These are phyloP conservation scores for Pseudogymnoascus sp. DNA, from an alignment of 2,329 filamentous ascomycete species.

Conservation along the genomic window DNA sequence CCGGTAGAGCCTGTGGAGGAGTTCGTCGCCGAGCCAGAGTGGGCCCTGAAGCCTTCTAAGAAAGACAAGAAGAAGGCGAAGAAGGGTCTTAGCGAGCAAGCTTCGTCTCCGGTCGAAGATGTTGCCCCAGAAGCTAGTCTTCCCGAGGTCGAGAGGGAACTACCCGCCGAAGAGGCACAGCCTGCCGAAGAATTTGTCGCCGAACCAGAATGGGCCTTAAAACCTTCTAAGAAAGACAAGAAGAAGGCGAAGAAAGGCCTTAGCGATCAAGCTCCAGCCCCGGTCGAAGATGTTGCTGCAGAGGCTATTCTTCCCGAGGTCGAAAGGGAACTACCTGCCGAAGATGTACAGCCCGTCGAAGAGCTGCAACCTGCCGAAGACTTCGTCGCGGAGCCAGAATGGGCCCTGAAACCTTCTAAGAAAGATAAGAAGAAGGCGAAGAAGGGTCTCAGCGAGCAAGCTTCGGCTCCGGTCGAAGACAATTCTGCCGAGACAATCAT, in stretches of 20 bases:
- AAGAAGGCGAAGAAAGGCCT: constrained; percentile 30
- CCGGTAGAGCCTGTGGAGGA: neutral
- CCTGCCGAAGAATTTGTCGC: too few relatives aligned
- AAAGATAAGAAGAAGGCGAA: constrained; percentile 31
- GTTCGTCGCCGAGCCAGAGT: neutral
- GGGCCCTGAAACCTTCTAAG: constrained; percentile 5
- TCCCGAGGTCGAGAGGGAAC: neutral
- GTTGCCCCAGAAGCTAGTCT: neutral
- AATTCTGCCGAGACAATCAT: neutral
- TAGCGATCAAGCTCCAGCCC: neutral
- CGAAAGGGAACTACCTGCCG: neutral
- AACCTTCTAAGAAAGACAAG: constrained; percentile 15
- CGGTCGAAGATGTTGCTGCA: neutral
- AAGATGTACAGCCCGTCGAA: neutral
- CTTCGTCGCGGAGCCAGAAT: neutral
- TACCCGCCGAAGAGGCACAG: neutral
- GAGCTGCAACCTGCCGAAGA: neutral
- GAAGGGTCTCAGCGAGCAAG: neutral
- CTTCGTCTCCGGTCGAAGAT: neutral
- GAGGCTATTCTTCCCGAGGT: neutral
- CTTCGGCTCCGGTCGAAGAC: neutral
- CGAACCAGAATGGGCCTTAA: neutral
- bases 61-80: constrained; percentile 31
- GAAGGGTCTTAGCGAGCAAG: neutral
- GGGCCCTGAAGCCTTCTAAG: constrained; percentile 4